Conservation (phyloP, 2,329 filamentous ascomycete species). For the Orbilia blumenaviensis region DNA sequence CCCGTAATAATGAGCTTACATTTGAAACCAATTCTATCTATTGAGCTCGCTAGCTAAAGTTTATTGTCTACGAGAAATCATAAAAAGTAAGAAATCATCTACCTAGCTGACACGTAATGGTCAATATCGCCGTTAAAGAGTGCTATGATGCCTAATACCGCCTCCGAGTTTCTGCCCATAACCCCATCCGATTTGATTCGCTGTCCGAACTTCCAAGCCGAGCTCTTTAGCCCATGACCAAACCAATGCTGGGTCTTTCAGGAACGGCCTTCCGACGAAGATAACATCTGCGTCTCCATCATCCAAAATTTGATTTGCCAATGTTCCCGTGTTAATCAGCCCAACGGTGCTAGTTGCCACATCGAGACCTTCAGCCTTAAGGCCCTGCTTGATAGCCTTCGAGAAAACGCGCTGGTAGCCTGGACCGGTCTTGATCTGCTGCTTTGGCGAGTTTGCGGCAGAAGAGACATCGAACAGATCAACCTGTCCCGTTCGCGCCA, state of each 20-base stretch:
- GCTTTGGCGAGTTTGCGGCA: conserved; percentile 64
- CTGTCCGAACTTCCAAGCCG: conserved; percentile 63
- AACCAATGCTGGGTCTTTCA: conserved; percentile 69
- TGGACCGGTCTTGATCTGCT: conserved; percentile 52
- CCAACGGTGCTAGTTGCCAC: conserved; percentile 55
- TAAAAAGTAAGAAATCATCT: too few relatives aligned
- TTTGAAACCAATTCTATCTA: too few relatives aligned
- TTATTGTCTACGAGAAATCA: too few relatives aligned
- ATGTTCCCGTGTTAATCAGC: conserved; percentile 8
- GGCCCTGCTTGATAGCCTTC: conserved; percentile 56
- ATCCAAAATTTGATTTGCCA: conserved; percentile 66
- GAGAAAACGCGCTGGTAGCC: conserved; percentile 58
- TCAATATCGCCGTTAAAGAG: neutral
- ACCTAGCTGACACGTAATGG: neutral
- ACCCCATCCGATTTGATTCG: conserved; percentile 68
- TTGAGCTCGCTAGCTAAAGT: too few relatives aligned
- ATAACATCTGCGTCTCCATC: conserved; percentile 65
- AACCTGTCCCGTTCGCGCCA: conserved; percentile 74
- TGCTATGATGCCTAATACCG: conserved; percentile 36
- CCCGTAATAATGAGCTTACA: too few relatives aligned
- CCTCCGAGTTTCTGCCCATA: conserved; percentile 60
- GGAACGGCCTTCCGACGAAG: conserved; percentile 67
- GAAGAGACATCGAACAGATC: conserved; percentile 85
- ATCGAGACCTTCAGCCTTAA: conserved; percentile 55
- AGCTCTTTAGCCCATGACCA: conserved; percentile 69